Evolutionary conservation across 2,329 filamentous ascomycete genomes (phyloP).

Genomic region (Ophiocordyceps sinensis): DNA sequence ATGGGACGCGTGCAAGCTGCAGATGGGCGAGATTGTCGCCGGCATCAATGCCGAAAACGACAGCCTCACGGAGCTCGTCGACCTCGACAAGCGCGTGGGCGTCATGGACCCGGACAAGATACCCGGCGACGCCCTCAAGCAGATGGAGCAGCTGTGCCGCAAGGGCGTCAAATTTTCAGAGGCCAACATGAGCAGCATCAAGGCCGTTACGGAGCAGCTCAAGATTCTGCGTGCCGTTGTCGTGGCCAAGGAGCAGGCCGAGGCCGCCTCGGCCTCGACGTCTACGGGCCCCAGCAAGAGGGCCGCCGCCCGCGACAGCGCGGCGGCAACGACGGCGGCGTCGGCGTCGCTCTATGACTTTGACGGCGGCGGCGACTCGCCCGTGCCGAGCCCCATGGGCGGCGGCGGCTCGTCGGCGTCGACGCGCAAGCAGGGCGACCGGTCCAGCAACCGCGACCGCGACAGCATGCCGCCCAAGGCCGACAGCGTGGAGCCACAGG

Average conservation of each 20-base stretch:
- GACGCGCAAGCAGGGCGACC: constrained; percentile 8
- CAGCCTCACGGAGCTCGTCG: constrained; percentile 22
- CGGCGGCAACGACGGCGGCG: constrained; percentile 8
- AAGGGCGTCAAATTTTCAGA: constrained; percentile 26
- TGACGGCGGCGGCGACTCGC: constrained; percentile 28
- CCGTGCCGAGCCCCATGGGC: constrained; percentile 28
- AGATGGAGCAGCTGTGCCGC: constrained; percentile 28
- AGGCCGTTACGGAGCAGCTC: constrained; percentile 25
- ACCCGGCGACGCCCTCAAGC: constrained; percentile 20
- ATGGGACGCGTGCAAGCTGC: constrained; percentile 25
- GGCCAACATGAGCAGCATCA: constrained; percentile 20
- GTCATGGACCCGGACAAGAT: constrained; percentile 22
- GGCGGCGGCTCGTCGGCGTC: constrained; percentile 3
- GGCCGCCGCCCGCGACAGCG: constrained; percentile 8
- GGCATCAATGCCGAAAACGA: constrained; percentile 28
- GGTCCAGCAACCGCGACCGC: constrained; percentile 25
- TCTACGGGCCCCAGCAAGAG: constrained; percentile 9
- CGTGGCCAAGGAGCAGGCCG: constrained; percentile 26
- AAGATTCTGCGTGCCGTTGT: constrained; percentile 27
- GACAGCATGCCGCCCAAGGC: constrained; percentile 41
- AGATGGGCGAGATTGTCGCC: constrained; percentile 23
- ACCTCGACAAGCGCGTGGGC: constrained; percentile 25
- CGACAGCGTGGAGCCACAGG: constrained; percentile 35
- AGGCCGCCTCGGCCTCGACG: constrained; percentile 9
- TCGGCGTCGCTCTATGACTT: constrained; percentile 28